phyloP scores from a whole-genome alignment of 2,329 filamentous ascomycete genomes.

The Fusarium irregulare region DNA sequence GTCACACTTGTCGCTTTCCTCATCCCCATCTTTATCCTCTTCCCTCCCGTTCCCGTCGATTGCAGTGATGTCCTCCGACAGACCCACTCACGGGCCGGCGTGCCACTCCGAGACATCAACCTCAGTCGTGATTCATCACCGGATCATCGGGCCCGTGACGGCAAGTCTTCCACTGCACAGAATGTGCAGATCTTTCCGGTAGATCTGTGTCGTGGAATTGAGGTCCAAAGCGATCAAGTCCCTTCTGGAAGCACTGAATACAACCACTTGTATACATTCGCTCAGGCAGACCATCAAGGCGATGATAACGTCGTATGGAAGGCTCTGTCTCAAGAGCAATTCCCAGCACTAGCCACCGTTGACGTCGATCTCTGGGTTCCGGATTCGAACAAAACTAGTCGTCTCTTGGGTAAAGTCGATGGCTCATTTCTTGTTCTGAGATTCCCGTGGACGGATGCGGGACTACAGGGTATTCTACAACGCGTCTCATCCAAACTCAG shows the following conservation, averaged over 20 bases:
- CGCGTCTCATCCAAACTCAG: conserved; percentile 63
- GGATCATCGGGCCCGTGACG: conserved; percentile 36
- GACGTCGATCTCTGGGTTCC: conserved; percentile 76
- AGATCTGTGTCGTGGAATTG: conserved; percentile 83
- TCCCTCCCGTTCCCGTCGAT: conserved; percentile 65
- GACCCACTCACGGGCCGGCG: conserved; percentile 64
- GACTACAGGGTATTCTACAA: conserved; percentile 60
- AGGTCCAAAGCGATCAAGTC: conserved; percentile 73
- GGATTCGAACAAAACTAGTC: conserved; percentile 66
- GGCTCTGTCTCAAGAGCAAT: conserved; percentile 76
- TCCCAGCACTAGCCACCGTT: conserved; percentile 77
- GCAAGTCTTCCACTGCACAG: conserved; percentile 55
- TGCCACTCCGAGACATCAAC: conserved; percentile 54
- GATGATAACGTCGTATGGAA: conserved; percentile 68
- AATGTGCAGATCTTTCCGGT: conserved; percentile 84
- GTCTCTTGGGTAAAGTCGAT: conserved; percentile 63
- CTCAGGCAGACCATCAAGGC: conserved; percentile 62
- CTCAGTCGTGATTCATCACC: conserved; percentile 46
- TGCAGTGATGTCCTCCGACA: conserved; percentile 65
- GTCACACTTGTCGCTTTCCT: conserved; percentile 63
- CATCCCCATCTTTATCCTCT: conserved; percentile 64
- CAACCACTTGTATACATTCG: conserved; percentile 87
- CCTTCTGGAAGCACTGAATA: conserved; percentile 77
- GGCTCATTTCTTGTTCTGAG: conserved; percentile 71
- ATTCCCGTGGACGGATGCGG: conserved; percentile 70